Base-by-base conservation (phyloP, 495 filamentous ascomycete species). In the Extremus antarcticus region DNA sequence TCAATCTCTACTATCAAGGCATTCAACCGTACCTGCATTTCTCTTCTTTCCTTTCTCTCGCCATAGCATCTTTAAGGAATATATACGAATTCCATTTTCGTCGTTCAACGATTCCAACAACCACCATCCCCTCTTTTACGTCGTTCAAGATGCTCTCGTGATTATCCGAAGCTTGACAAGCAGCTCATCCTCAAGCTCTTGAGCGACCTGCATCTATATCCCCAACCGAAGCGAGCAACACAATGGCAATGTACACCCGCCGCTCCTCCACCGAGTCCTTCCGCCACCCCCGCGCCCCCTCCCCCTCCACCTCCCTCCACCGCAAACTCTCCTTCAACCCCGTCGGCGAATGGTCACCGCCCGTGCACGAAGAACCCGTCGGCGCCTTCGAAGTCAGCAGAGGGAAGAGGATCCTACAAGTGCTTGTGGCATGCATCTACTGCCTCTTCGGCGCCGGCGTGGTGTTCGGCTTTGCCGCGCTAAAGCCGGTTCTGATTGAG, bases 401-500 rank as follows among this genome's bases (percentile, higher is more conserved):
- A 24, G 55, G 62, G 21, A 79, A 72, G 59, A 71, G 81, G 63
- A 65, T 76, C 47, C 60, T 79, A 79, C 84, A 88, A 68, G 78
- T 88, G 20, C 65, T 66, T 15, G 68, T 79, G 39, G 83, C 85
- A 15, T 85, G 90, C 1, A 60, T 89, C 1, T 91, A 88, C 67
- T 95, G 88, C 70, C 79, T 95, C 40, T 75, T 94, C 39, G 78
- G 86, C 1, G 85, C 88, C 10, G 88, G 88, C 10, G 68, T 88
- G 40, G 83, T 94, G 19, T 94, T 94, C 64, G 85, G 84, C 22
- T 94, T 87, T 68, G 88, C 88, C 29, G 88, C 88, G 35, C 68
- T 94, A 53, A 94, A 94, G 63, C 87, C 88, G 1, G 81, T 91
- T 2, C 70, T 94, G 51, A 84, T 90, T 51, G 65, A 72, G 50